phyloP scores from a whole-genome alignment of 2,329 filamentous ascomycete species.

The Exserohilum turcica region DNA sequence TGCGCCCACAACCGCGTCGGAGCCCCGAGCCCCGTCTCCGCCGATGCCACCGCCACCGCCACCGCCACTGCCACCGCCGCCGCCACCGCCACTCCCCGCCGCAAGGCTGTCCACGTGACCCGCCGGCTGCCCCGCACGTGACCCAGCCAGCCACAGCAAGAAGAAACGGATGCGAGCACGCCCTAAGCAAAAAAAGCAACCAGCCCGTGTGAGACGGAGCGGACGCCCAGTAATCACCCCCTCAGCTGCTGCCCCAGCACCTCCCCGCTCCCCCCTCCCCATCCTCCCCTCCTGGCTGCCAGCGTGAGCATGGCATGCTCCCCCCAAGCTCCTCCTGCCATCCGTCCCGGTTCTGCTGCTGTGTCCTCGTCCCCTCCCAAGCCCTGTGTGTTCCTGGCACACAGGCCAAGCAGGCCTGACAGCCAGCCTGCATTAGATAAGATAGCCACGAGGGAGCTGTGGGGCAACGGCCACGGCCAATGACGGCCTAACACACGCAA shows the following conservation, averaged over 20 bases:
- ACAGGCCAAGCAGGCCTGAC: neutral
- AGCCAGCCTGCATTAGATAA: conserved; percentile 2
- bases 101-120: neutral
- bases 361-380: neutral
- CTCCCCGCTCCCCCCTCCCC: neutral
- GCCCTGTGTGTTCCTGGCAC: neutral
- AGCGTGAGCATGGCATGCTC: neutral
- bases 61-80: neutral
- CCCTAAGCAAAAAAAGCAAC: too few species aligned
- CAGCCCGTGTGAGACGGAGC: too few species aligned
- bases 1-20: neutral
- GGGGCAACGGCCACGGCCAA: conserved; percentile 33
- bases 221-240: too few species aligned
- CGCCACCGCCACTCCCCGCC: neutral
- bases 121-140: neutral
- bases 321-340: neutral
- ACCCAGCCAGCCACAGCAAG: too few species aligned
- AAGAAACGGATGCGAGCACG: too few species aligned
- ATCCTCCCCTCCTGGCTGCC: neutral
- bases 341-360: neutral
- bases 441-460: neutral
- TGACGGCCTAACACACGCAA: conserved; percentile 23
- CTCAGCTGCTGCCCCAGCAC: neutral
- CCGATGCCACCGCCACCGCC: neutral
- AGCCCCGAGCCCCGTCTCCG: neutral